These are phyloP conservation scores for Chalciporus pseudorubinellus DNA, from an alignment of 768 basidiomycete genomes.

Conservation along the genomic window DNA sequence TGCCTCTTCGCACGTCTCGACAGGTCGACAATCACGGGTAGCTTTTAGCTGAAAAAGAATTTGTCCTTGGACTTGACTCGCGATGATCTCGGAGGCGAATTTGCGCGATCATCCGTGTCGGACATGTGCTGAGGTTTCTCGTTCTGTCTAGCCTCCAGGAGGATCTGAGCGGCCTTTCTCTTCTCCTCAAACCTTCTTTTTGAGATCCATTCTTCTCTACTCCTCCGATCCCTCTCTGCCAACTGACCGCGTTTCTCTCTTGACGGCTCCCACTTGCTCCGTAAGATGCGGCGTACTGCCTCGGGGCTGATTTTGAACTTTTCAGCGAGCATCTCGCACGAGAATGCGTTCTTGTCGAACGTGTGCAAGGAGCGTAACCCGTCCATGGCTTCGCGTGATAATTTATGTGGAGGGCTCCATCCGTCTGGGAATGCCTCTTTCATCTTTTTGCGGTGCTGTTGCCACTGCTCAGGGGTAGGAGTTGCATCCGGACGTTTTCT, in stretches of 20 bases:
- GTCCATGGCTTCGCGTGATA: slow-evolving; percentile 84
- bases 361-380: slow-evolving; percentile 66
- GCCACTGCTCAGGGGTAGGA: slow-evolving; percentile 45
- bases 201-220: slow-evolving; percentile 39
- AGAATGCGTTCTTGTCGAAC: slow-evolving; percentile 61
- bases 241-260: slow-evolving; percentile 49
- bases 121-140: slow-evolving; percentile 5
- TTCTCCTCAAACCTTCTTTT: slow-evolving; percentile 43
- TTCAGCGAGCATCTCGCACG: slow-evolving; percentile 65
- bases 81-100: slow-evolving; percentile 12
- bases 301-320: slow-evolving; percentile 80
- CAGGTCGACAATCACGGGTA: not conserved
- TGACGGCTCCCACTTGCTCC: slow-evolving; percentile 68
- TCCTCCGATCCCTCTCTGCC: slow-evolving; percentile 49
- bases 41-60: slow-evolving; percentile 42
- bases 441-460: slow-evolving; percentile 49
- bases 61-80: slow-evolving; percentile 34
- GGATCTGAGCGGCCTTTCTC: slow-evolving; percentile 35
- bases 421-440: slow-evolving; percentile 58
- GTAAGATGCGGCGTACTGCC: slow-evolving; percentile 75
- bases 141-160: slow-evolving; percentile 20
- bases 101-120: not conserved
- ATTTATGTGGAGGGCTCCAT: slow-evolving; percentile 77
- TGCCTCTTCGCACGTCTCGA: slow-evolving; percentile 14
- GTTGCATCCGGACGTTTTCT: slow-evolving; percentile 13